These are phyloP conservation scores for Mortierella sp. DNA, from an alignment of 371 early-diverging fungal species.

Conservation along the genomic window DNA sequence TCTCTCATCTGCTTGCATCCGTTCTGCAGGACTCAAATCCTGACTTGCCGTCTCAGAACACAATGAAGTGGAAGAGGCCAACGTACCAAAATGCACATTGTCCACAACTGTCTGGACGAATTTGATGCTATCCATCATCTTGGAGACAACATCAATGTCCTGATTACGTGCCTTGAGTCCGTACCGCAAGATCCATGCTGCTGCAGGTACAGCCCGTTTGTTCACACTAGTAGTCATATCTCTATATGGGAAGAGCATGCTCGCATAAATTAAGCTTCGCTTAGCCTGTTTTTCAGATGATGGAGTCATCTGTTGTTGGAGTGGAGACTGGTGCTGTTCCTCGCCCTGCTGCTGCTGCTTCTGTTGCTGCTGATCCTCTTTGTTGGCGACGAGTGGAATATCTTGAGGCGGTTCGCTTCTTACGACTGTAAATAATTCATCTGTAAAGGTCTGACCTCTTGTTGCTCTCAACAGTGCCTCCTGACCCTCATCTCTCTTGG, in stretches of 20 bases:
- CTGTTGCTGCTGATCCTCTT: conserved; percentile 42
- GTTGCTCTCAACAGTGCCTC: conserved; percentile 23
- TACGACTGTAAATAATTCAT: conserved; percentile 30
- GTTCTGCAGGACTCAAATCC: conserved; percentile 38
- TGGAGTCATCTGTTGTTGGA: conserved; percentile 40
- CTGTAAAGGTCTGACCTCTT: conserved; percentile 10
- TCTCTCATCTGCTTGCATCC: conserved; percentile 27
- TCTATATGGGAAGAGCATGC: conserved; percentile 45
- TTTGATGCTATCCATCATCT: conserved; percentile 56
- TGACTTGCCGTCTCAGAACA: conserved; percentile 9
- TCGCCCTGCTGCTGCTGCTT: background rate
- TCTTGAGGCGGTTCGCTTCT: conserved; percentile 12
- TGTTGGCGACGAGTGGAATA: conserved; percentile 16
- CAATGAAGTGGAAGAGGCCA: conserved; percentile 1
- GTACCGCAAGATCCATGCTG: conserved; percentile 46
- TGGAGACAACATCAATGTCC: conserved; percentile 56
- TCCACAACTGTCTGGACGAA: conserved; percentile 22
- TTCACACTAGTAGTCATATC: conserved; percentile 40
- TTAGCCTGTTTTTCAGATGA: conserved; percentile 33
- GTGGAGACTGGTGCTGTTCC: conserved; percentile 5
- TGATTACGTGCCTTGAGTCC: conserved; percentile 53
- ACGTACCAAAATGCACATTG: background rate
- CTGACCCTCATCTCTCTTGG: conserved; percentile 39
- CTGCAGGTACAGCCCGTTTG: conserved; percentile 35
- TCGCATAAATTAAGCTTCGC: conserved; percentile 54